These are phyloP conservation scores for Podaxis sp. DNA, from an alignment of 768 basidiomycete genomes.

Conservation along the genomic window DNA sequence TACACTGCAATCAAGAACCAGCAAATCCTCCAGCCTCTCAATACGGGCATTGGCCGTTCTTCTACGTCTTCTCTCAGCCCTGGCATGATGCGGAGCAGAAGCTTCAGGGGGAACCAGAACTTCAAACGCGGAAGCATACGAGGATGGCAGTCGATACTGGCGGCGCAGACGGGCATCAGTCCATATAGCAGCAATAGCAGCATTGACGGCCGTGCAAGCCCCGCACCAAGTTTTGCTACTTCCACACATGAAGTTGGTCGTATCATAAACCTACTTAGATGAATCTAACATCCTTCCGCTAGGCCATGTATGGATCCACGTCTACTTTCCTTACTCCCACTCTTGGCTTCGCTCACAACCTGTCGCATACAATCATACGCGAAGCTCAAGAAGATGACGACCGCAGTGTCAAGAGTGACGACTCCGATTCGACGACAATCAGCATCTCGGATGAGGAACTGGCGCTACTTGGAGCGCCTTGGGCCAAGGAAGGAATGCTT, in stretches of 20 bases:
- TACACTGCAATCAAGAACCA: constrained; percentile 88
- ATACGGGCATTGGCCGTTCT: constrained; percentile 38
- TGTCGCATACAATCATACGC: constrained; percentile 94
- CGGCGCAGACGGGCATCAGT: constrained; percentile 58
- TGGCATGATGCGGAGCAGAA: constrained; percentile 61
- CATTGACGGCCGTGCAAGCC: constrained; percentile 87
- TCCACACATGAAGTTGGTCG: constrained; percentile 73
- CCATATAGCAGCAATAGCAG: constrained; percentile 84
- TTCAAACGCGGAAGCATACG: constrained; percentile 91
- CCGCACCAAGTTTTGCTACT: constrained; percentile 90
- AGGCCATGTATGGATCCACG: constrained; percentile 61
- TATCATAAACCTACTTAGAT: background rate
- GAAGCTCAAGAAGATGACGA: constrained; percentile 91
- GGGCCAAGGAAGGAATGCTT: constrained; percentile 98
- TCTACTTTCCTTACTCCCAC: constrained; percentile 75
- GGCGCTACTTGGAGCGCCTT: constrained; percentile 91
- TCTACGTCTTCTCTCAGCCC: constrained; percentile 58
- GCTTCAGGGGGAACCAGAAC: constrained; percentile 57
- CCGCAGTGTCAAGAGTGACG: constrained; percentile 61
- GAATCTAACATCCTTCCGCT: constrained; percentile 6
- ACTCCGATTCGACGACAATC: constrained; percentile 64
- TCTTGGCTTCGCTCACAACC: constrained; percentile 94
- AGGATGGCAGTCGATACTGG: constrained; percentile 77
- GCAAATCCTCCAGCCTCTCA: constrained; percentile 82
- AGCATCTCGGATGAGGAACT: constrained; percentile 95